A percentile compares a stretch with the other conserved stretches of the same genome.
These are phyloP conservation scores for Lasiodiplodia hormozganensis DNA, from an alignment of 2,329 filamentous ascomycete species.

Conservation along the genomic window DNA sequence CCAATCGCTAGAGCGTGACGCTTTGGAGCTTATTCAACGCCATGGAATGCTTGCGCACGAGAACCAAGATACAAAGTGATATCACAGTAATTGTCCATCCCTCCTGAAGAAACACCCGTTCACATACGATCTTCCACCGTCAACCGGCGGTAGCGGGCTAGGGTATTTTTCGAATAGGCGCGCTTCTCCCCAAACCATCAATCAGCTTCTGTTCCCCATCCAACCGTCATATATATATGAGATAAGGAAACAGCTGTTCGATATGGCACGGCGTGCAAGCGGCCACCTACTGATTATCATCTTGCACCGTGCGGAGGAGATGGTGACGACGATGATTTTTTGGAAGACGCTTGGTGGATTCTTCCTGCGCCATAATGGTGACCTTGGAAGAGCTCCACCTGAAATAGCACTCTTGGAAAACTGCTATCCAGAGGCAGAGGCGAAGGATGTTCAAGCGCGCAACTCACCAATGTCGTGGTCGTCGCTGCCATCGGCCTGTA, in stretches of 20 bases:
- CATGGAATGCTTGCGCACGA: not conserved
- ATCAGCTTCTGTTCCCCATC: slow-evolving; percentile 24
- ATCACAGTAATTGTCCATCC: slow-evolving; percentile 28
- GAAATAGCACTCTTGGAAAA: not conserved
- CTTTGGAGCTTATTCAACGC: not conserved
- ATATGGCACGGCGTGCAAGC: not conserved
- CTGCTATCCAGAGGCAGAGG: not conserved
- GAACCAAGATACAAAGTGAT: not conserved
- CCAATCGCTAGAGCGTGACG: not conserved
- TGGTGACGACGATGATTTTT: not conserved
- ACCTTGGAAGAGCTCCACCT: not conserved
- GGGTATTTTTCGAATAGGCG: slow-evolving; percentile 21
- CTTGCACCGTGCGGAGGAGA: slow-evolving; percentile 6
- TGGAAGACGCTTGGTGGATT: not conserved
- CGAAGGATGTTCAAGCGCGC: slow-evolving; percentile 12
- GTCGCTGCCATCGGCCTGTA: slow-evolving; percentile 21
- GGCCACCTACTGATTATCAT: slow-evolving; percentile 26
- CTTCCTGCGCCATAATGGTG: not conserved
- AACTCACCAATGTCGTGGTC: slow-evolving; percentile 29
- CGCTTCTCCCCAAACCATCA: slow-evolving; percentile 1
- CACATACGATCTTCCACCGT: slow-evolving; percentile 25
- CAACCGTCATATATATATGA: slow-evolving; percentile 3
- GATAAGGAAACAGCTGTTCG: slow-evolving; percentile 17
- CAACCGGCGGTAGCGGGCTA: slow-evolving; percentile 23
- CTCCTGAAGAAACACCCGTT: slow-evolving; percentile 30